Conservation (phyloP, 2,329 filamentous ascomycete genomes). For the Diplodia mutila region DNA sequence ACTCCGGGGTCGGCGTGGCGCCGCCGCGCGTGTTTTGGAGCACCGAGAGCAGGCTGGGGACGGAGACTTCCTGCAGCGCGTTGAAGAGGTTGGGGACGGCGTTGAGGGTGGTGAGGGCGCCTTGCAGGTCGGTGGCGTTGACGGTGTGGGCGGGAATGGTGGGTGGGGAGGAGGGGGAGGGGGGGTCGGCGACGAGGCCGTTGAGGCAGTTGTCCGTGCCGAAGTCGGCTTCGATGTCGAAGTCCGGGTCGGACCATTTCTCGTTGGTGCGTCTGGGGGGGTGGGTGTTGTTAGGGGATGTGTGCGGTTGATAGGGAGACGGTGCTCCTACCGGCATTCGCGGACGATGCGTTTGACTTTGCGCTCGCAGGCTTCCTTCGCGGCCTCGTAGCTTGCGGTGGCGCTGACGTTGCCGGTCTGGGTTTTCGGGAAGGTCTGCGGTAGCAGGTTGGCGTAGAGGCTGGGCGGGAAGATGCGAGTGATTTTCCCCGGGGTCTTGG, state of each 20-base stretch:
- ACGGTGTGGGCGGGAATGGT: neutral
- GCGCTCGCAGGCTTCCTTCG: constrained; percentile 67
- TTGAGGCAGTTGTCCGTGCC: constrained; percentile 44
- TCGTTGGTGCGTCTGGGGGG: constrained; percentile 67
- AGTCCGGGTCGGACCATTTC: constrained; percentile 85
- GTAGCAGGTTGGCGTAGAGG: constrained; percentile 64
- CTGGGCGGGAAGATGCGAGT: constrained; percentile 73
- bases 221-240: constrained; percentile 79
- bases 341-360: constrained; percentile 62
- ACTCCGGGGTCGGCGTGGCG: neutral
- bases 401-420: constrained; percentile 64
- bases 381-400: constrained; percentile 72
- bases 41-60: neutral
- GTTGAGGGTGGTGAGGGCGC: neutral
- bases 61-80: neutral
- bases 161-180: no score
- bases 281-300: no score
- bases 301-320: neutral
- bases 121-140: neutral
- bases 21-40: neutral
- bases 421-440: constrained; percentile 58
- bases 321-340: constrained; percentile 59
- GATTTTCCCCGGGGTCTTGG: constrained; percentile 72
- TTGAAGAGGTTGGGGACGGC: neutral
- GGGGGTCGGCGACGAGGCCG: neutral